Base-by-base conservation (phyloP, 495 filamentous ascomycete genomes). In the Pseudomonodictys pantanalensis region DNA sequence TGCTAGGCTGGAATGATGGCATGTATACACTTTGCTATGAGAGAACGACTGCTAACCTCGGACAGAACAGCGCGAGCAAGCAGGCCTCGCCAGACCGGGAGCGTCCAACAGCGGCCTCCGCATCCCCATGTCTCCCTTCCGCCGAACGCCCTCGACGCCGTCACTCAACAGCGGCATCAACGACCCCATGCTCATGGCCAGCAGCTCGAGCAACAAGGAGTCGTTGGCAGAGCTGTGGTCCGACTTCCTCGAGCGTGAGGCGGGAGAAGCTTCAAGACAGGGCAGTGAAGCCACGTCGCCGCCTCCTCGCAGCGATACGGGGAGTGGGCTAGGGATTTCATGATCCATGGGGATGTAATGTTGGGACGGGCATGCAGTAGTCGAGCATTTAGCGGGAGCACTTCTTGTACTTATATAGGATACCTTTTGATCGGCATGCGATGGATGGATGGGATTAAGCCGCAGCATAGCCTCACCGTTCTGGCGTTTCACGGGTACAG, bases 1-100 rank as follows among this genome's bases (percentile, higher is more conserved):
- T 97, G 15, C 77, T 98, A 28, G 86, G 84, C 60, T 98, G 93
- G 93, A 89, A 81, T 28, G 95, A 97, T 65, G 91, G 84, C 85
- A 68, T 59, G 75, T 63, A 15, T 10, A 12, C 26, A 3, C 10
- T 32, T 9, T 11, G 20, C 26, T 47, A 45, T 22, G 28, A 4
- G 9, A 18, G 30, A 10, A 55, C 45, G 32, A 18, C 15, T 62
- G 20, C 35, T 51, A 39, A 35, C 45, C 8, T 0, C 1, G 10
- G 39, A 45, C 50, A 87, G 83, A 96, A 69, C 91, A 98, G 76
- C 84, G 86, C 62, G 92, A 97, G 72, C 89, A 96, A 75, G 93
- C 95, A 29, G 93, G 93, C 12, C 81, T 98, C 53, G 84, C 90
- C 20, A 82, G 91, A 23, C 90, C 90, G 35, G 92, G 91, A 26